These are phyloP conservation scores for Metarhizium sp. DNA, from an alignment of 2,329 filamentous ascomycete species.

Conservation along the genomic window DNA sequence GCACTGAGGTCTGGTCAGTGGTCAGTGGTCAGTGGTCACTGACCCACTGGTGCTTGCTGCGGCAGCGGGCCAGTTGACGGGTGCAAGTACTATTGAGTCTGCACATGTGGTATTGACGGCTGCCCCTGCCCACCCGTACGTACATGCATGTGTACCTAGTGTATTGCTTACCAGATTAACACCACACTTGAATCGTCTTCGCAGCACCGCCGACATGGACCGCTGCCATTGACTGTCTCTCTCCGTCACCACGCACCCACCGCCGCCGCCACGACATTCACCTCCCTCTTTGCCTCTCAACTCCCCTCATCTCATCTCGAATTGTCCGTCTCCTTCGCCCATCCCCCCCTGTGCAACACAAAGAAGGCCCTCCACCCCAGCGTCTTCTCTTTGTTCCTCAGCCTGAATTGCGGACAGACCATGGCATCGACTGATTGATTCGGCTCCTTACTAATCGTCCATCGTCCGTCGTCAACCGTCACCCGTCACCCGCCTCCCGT, in stretches of 20 bases:
- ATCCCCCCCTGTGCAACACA: background rate
- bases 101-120: too few species aligned
- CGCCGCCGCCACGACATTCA: background rate
- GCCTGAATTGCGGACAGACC: slow-evolving; percentile 15
- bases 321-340: background rate
- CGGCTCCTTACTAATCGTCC: background rate
- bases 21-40: too few species aligned
- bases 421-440: slow-evolving; percentile 29
- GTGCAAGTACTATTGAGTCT: too few species aligned
- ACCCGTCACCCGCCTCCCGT: background rate
- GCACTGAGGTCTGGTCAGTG: too few species aligned
- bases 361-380: background rate
- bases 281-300: background rate
- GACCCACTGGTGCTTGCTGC: too few species aligned
- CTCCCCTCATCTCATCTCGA: background rate
- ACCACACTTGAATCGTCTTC: too few species aligned
- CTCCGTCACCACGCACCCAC: background rate
- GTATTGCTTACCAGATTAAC: too few species aligned
- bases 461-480: background rate
- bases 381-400: slow-evolving; percentile 1
- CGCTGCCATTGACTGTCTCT: background rate
- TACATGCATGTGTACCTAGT: too few species aligned
- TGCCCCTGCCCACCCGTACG: too few species aligned
- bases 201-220: too few species aligned
- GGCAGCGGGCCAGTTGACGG: too few species aligned